These are phyloP conservation scores for Rhexocercosporidium sp. DNA, from an alignment of 2,329 filamentous ascomycete species.

Conservation along the genomic window DNA sequence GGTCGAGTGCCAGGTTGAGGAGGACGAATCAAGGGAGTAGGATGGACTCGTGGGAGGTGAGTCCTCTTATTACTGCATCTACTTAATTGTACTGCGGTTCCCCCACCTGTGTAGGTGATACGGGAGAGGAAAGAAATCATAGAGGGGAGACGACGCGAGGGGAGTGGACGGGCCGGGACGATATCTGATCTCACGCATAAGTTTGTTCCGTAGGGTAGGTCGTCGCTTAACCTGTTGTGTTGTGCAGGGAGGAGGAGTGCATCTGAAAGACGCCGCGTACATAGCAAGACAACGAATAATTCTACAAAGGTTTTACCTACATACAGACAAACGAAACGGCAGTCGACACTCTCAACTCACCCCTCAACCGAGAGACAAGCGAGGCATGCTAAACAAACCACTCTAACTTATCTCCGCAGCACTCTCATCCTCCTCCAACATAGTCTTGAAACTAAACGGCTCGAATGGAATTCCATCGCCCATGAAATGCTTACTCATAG, in stretches of 20 bases:
- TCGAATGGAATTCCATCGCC: conserved; percentile 86
- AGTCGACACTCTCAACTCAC: background rate
- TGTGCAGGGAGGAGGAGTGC: no score
- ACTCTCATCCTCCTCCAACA: conserved; percentile 82
- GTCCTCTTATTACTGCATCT: no score
- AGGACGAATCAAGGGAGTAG: background rate
- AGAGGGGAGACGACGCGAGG: no score
- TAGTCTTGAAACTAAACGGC: conserved; percentile 84
- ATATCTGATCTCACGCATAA: background rate
- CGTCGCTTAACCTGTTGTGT: no score
- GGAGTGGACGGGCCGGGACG: background rate
- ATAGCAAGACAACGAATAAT: background rate
- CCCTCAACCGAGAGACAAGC: background rate
- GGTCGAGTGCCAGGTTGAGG: no score
- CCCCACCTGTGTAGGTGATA: no score
- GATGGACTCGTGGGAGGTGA: background rate
- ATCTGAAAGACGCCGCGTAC: no score
- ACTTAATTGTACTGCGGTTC: no score
- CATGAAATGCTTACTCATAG: conserved; percentile 96
- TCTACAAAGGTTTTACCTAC: background rate
- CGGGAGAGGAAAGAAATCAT: no score
- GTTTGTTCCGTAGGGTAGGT: no score
- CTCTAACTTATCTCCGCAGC: conserved; percentile 54
- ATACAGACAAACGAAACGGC: background rate
- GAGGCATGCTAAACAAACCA: background rate